phyloP scores from a whole-genome alignment of 2,329 filamentous ascomycete genomes.

The Colletotrichum tropicicola region DNA sequence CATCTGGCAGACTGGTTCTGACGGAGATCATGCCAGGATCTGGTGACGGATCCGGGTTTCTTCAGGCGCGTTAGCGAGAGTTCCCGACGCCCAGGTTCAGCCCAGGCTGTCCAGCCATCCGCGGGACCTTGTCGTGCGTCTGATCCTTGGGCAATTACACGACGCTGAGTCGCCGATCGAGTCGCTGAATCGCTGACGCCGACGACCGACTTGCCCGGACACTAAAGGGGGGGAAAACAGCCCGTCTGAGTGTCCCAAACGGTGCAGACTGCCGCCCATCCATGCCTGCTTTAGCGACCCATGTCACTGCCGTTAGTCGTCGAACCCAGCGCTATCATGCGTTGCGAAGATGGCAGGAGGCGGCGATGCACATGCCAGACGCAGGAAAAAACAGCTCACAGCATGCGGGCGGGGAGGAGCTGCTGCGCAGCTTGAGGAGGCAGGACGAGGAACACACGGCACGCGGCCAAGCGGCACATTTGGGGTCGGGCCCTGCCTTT shows the following conservation, averaged over 20 bases:
- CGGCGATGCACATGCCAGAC: constrained; percentile 7
- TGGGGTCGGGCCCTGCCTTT: neutral
- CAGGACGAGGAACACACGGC: constrained; percentile 9
- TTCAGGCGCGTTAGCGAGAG: constrained; percentile 26
- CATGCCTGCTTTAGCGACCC: constrained; percentile 9
- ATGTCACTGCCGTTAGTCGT: constrained; percentile 1
- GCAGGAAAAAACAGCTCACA: constrained; percentile 8
- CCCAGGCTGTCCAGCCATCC: constrained; percentile 11
- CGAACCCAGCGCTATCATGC: constrained; percentile 1
- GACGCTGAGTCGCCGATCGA: constrained; percentile 12
- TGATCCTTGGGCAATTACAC: neutral
- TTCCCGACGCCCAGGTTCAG: constrained; percentile 29
- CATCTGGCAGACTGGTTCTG: constrained; percentile 23
- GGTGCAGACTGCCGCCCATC: constrained; percentile 11
- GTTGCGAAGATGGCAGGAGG: neutral
- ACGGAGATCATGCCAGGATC: constrained; percentile 30
- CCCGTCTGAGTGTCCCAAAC: neutral
- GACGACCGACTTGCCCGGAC: neutral
- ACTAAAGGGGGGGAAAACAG: neutral
- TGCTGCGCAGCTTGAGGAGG: neutral
- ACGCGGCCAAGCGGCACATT: neutral
- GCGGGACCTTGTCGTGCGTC: neutral
- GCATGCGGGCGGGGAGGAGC: neutral
- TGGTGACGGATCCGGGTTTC: constrained; percentile 26
- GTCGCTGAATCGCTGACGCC: constrained; percentile 21